Base-by-base conservation (phyloP, 108 stramenopile species). In the Stephanodiscus triporus region DNA sequence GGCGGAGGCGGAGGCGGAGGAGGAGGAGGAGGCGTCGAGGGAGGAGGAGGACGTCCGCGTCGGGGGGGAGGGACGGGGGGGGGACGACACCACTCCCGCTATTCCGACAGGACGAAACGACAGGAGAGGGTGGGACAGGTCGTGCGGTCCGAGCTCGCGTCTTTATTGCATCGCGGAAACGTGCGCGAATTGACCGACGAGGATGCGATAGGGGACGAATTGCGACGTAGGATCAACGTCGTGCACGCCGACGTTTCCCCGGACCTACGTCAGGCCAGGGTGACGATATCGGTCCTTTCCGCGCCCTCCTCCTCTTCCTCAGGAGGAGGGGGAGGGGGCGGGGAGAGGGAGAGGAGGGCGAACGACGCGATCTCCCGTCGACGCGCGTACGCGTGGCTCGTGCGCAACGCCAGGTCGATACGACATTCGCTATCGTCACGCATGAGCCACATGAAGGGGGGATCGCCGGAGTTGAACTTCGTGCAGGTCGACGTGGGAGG, bases 401-500 rank as follows among this genome's bases (percentile, higher is more conserved):
- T 94, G 2, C 60, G 85, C 8, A 91, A 91, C 68, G 88, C 88
- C 29, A 87, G 86, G 29, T 54, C 83, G 34, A 85, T 96, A 73
- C 80, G 90, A 49, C 88, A 93, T 68, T 78, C 91, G 4, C 63
- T 96, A 72, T 87, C 91, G 27, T 87, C 90, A 64, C 81, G 80
- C 61, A 85, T 96, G 84, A 84, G 73, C 11, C 95, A 96, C 68
- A 91, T 96, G 93, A 94, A 91, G 79, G 68, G 72, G 0, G 81
- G 72, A 34, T 67, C 62, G 27, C 95, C 95, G 16, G 78, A 87
- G 68, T 76, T 96, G 55, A 89, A 82, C 10, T 96, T 96, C 82
- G 87, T 89, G 20, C 90, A 91, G 78, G 90, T 87, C n/a, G 93
- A 96, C 85, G 88, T 96, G 9, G 88, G 88, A 7, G 93, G 89